Evolutionary conservation across 148 eudicot genomes (phyloP).

Genomic region (Rheum nobile): DNA sequence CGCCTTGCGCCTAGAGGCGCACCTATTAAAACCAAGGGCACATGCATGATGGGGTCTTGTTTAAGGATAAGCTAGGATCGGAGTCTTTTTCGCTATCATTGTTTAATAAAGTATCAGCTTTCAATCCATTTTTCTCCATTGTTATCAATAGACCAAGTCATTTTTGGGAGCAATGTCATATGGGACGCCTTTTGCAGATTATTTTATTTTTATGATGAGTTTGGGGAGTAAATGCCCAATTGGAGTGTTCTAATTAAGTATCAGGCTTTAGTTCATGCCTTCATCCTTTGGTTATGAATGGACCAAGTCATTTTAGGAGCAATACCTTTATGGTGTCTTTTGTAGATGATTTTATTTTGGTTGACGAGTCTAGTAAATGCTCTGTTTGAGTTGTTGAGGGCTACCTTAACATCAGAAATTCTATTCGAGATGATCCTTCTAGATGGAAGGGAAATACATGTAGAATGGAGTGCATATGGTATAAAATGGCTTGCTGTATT

Average conservation of each 20-base stretch:
- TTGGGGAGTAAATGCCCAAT: neutral
- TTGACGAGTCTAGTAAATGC: neutral
- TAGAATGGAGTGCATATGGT: neutral
- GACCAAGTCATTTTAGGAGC: neutral
- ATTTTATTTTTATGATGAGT: neutral
- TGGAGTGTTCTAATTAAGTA: neutral
- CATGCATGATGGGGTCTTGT: neutral
- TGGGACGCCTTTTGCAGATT: neutral
- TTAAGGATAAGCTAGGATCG: neutral
- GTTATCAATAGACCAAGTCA: neutral
- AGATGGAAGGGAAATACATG: neutral
- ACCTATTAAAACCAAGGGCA: no score
- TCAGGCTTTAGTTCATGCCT: neutral
- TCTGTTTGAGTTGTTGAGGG: neutral
- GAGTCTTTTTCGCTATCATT: neutral
- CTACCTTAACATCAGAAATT: neutral
- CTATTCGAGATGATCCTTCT: neutral
- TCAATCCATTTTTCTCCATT: neutral
- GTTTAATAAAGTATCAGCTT: neutral
- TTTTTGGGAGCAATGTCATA: neutral
- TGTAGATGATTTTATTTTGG: neutral
- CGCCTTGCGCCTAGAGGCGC: no score
- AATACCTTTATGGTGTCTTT: neutral
- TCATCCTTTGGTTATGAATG: neutral
- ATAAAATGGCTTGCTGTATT: neutral